Percentiles rank a stretch among this genome's conserved stretches.
phyloP scores from a whole-genome alignment of 805 yeast species.

The Diddensiella transvaalensis region DNA sequence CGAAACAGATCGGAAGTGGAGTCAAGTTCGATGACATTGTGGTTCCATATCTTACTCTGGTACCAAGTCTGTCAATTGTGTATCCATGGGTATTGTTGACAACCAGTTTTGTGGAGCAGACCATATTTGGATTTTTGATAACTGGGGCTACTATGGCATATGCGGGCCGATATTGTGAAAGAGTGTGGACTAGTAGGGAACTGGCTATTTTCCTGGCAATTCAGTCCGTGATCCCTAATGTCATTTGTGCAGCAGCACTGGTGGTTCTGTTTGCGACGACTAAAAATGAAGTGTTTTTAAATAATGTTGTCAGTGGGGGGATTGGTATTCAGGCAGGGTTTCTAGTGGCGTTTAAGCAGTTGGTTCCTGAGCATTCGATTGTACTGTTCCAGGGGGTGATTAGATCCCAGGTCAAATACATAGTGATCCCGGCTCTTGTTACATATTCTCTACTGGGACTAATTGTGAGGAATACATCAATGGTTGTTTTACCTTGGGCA shows the following conservation, averaged over 20 bases:
- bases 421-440: constrained; percentile 39
- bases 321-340: constrained; percentile 54
- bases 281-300: constrained; percentile 21
- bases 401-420: constrained; percentile 42
- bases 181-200: constrained; percentile 58
- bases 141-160: constrained; percentile 43
- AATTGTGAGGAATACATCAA: constrained; percentile 23
- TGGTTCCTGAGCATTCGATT: constrained; percentile 59
- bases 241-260: constrained; percentile 31
- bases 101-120: constrained; percentile 45
- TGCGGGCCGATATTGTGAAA: constrained; percentile 63
- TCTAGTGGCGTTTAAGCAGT: constrained; percentile 62
- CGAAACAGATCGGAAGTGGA: background rate
- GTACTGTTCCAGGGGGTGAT: constrained; percentile 45
- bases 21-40: constrained; percentile 1
- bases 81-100: constrained; percentile 53
- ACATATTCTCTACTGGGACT: constrained; percentile 28
- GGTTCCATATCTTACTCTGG: constrained; percentile 18
- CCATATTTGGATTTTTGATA: constrained; percentile 37
- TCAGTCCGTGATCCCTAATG: constrained; percentile 37
- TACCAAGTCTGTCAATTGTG: constrained; percentile 16
- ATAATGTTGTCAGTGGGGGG: constrained; percentile 42
- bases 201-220: constrained; percentile 46
- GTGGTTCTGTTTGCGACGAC: constrained; percentile 22
- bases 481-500: constrained; percentile 28